Evolutionary conservation across 257 asterid species (phyloP).

Genomic region (Solanum sejunctum): DNA sequence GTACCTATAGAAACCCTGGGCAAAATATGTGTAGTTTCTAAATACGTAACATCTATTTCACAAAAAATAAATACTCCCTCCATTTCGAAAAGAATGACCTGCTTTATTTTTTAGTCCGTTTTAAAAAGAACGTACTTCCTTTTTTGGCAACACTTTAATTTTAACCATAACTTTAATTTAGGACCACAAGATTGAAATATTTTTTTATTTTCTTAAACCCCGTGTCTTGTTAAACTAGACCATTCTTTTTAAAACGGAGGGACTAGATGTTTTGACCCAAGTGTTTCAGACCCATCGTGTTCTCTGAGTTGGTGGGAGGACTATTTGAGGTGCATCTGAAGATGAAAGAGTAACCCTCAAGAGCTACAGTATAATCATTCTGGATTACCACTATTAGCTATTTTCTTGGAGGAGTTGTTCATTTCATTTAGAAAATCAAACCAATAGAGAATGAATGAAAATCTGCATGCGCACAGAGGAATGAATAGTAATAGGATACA

Average conservation of each 20-base stretch:
- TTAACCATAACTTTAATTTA: no score
- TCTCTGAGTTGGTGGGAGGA: not conserved
- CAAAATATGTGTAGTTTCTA: not conserved
- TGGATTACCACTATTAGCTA: not conserved
- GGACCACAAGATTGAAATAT: no score
- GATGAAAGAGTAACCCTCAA: not conserved
- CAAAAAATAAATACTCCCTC: not conserved
- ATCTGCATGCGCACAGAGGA: not conserved
- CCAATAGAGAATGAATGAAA: not conserved
- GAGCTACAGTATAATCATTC: not conserved
- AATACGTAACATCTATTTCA: not conserved
- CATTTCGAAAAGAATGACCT: no score
- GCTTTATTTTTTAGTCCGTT: no score
- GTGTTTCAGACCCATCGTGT: not conserved
- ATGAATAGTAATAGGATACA: not conserved
- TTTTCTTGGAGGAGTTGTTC: not conserved
- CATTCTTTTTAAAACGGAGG: no score
- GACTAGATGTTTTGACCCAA: not conserved
- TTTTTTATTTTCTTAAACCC: no score
- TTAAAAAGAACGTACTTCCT: no score
- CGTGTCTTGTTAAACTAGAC: no score
- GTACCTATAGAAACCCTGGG: not conserved
- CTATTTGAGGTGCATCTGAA: not conserved
- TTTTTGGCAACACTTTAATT: no score
- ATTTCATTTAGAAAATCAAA: not conserved